These are phyloP conservation scores for Suillus decipiens DNA, from an alignment of 768 basidiomycete species.

Conservation along the genomic window DNA sequence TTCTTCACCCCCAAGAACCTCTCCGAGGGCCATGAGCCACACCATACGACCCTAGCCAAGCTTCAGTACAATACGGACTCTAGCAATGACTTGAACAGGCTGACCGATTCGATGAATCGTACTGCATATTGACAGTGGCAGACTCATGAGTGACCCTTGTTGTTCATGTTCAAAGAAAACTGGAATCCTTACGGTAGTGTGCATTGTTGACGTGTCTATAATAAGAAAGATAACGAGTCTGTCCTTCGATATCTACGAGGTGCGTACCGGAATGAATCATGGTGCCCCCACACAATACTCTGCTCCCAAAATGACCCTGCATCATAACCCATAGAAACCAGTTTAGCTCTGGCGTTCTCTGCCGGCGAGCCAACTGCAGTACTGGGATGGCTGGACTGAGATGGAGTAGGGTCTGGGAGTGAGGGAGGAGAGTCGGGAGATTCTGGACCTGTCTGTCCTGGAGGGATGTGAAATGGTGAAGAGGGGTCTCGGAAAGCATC, in stretches of 20 bases:
- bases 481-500: constrained; percentile 62
- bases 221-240: background rate
- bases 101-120: constrained; percentile 70
- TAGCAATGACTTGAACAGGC: constrained; percentile 17
- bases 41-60: constrained; percentile 59
- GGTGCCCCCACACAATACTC: constrained; percentile 76
- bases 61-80: background rate
- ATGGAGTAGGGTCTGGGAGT: constrained; percentile 1
- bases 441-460: constrained; percentile 59
- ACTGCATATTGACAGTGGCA: constrained; percentile 38
- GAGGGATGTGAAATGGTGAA: constrained; percentile 66
- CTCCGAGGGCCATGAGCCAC: constrained; percentile 62
- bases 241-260: too few relatives aligned
- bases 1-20: constrained; percentile 58
- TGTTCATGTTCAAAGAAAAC: background rate
- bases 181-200: constrained; percentile 53
- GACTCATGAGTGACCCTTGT: background rate
- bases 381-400: background rate
- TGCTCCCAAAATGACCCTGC: constrained; percentile 76
- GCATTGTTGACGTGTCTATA: constrained; percentile 78
- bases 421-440: constrained; percentile 49
- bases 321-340: constrained; percentile 56
- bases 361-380: constrained; percentile 17
- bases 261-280: constrained; percentile 75
- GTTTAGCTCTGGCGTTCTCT: constrained; percentile 43